Conservation (phyloP, 352 stramenopile species). For the Phytopythium helicoides region DNA sequence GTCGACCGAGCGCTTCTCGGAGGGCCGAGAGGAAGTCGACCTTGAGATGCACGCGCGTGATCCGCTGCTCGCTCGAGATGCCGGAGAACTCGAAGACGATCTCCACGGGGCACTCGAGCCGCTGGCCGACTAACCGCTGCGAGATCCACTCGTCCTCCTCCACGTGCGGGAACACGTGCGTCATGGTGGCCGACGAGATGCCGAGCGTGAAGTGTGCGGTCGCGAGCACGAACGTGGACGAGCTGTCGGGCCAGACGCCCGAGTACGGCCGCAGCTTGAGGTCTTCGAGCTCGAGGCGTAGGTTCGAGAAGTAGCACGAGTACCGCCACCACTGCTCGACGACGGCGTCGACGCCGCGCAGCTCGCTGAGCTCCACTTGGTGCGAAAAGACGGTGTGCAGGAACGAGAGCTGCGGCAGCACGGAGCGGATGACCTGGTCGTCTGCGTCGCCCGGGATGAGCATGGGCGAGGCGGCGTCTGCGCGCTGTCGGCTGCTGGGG, state of each 20-base stretch:
- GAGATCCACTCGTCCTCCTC: slow-evolving; percentile 1
- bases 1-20: neutral
- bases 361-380: slow-evolving; percentile 16
- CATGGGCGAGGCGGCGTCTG: no score
- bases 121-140: slow-evolving; percentile 8
- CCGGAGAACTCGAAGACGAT: neutral
- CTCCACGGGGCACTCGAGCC: neutral
- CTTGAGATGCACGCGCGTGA: slow-evolving; percentile 6
- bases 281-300: slow-evolving; percentile 22
- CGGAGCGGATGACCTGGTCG: neutral
- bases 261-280: slow-evolving; percentile 9
- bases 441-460: neutral
- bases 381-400: slow-evolving; percentile 17
- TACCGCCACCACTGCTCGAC: slow-evolving; percentile 24
- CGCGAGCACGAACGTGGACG: slow-evolving; percentile 12
- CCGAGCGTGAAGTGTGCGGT: slow-evolving; percentile 9
- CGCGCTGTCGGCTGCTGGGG: neutral
- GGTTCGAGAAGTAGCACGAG: slow-evolving; percentile 16
- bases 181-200: slow-evolving; percentile 9
- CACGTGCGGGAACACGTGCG: slow-evolving; percentile 10
- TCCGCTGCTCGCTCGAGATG: neutral
- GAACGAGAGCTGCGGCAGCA: slow-evolving; percentile 17
- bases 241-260: slow-evolving; percentile 1
- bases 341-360: slow-evolving; percentile 9
- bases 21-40: slow-evolving; percentile 12